Evolutionary conservation across 1,284 basidiomycete species (phyloP).

Genomic region (Puccinia horiana): DNA sequence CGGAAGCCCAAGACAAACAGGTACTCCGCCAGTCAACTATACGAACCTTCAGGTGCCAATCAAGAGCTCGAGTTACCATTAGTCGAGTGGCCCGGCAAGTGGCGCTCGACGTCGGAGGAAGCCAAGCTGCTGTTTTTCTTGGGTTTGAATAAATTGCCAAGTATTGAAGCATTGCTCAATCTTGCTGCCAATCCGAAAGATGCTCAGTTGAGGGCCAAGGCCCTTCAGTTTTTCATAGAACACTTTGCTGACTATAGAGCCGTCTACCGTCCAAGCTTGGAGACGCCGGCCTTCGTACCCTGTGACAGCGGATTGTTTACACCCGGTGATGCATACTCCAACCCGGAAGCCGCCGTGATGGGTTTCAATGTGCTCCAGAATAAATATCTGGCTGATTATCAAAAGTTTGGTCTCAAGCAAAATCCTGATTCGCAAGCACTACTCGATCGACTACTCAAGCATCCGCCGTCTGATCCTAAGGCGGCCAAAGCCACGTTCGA

Average conservation of each 20-base stretch:
- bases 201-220: constrained; percentile 55
- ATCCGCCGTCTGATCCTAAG: constrained; percentile 66
- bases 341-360: constrained; percentile 70
- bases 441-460: constrained; percentile 67
- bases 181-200: constrained; percentile 67
- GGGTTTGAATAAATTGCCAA: constrained; percentile 74
- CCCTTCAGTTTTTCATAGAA: constrained; percentile 56
- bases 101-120: constrained; percentile 79
- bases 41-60: constrained; percentile 78
- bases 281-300: constrained; percentile 72
- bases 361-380: constrained; percentile 73
- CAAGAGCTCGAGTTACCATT: constrained; percentile 75
- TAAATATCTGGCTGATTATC: constrained; percentile 64
- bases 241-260: constrained; percentile 46
- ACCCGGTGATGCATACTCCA: constrained; percentile 76
- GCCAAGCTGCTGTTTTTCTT: constrained; percentile 80
- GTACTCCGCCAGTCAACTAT: constrained; percentile 60
- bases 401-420: constrained; percentile 73
- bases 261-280: constrained; percentile 31
- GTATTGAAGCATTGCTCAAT: constrained; percentile 68
- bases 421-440: constrained; percentile 73
- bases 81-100: constrained; percentile 84
- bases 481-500: constrained; percentile 73
- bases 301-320: constrained; percentile 67
- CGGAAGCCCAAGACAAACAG: constrained; percentile 52